A percentile compares a stretch with the other conserved stretches of the same genome.
These are phyloP conservation scores for Pleurotus eryngii DNA, from an alignment of 768 basidiomycete species.

Conservation along the genomic window DNA sequence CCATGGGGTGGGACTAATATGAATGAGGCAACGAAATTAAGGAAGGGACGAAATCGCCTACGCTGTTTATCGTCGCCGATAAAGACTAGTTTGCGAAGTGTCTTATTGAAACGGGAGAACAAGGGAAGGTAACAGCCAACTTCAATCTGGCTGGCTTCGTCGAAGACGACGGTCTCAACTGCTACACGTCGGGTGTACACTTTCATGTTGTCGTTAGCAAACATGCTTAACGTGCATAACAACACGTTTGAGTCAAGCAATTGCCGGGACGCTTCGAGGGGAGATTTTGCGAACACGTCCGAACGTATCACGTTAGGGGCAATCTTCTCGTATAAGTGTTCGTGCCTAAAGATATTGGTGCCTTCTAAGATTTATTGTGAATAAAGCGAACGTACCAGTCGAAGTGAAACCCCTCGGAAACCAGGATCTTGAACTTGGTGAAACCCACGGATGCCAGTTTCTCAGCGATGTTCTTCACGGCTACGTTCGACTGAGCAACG, in stretches of 20 bases:
- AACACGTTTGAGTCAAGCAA: slow-evolving; percentile 47
- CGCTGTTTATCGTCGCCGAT: slow-evolving; percentile 56
- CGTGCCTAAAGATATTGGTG: slow-evolving; percentile 52
- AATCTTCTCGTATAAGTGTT: slow-evolving; percentile 59
- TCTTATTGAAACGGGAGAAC: slow-evolving; percentile 28
- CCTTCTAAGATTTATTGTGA: slow-evolving; percentile 1
- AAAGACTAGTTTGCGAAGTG: slow-evolving; percentile 42
- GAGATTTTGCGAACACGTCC: slow-evolving; percentile 22
- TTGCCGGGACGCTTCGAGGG: slow-evolving; percentile 19
- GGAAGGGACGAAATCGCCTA: slow-evolving; percentile 24
- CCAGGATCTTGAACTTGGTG: slow-evolving; percentile 53
- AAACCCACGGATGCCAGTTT: slow-evolving; percentile 51
- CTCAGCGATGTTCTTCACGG: slow-evolving; percentile 79
- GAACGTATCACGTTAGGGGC: slow-evolving; percentile 46
- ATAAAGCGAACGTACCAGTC: slow-evolving; percentile 48
- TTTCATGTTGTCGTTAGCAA: slow-evolving; percentile 34
- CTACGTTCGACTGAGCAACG: slow-evolving; percentile 72
- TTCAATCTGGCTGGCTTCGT: slow-evolving; percentile 47
- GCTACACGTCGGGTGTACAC: slow-evolving; percentile 28
- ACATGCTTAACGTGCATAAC: slow-evolving; percentile 67
- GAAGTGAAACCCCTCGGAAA: slow-evolving; percentile 60
- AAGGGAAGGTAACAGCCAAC: slow-evolving; percentile 41
- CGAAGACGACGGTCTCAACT: slow-evolving; percentile 39
- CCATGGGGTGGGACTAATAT: slow-evolving; percentile 63
- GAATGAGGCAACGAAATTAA: slow-evolving; percentile 15